Conservation (phyloP, 192 early-diverging fungal species). For the Backusella macrospora region DNA sequence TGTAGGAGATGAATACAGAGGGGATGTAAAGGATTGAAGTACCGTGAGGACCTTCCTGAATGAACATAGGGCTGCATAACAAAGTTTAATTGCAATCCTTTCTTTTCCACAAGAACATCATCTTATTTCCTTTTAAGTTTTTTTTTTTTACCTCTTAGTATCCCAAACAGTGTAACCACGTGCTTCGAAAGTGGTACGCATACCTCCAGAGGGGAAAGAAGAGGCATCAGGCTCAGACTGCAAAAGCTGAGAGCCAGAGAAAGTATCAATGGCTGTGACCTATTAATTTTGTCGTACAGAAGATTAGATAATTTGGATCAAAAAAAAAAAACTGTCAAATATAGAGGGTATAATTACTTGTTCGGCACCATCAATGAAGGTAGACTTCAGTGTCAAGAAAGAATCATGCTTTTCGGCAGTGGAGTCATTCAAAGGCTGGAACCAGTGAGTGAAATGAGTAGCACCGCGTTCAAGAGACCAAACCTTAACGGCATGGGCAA, state of each 20-base stretch:
- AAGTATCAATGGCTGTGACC: conserved; percentile 83
- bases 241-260: conserved; percentile 95
- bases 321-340: conserved; percentile 18
- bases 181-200: conserved; percentile 97
- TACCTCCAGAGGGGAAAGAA: conserved; percentile 97
- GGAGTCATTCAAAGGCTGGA: conserved; percentile 98
- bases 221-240: conserved; percentile 99
- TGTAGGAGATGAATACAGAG: conserved; percentile 98
- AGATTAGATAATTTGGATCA: conserved; percentile 21
- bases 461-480: conserved; percentile 98
- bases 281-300: conserved; percentile 16
- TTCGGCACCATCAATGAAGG: conserved; percentile 81
- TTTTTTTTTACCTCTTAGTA: conserved; percentile 58
- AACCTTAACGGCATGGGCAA: conserved; percentile 94
- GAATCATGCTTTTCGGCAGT: conserved; percentile 99
- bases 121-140: neutral
- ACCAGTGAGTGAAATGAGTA: conserved; percentile 99
- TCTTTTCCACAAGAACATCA: neutral
- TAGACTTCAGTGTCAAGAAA: conserved; percentile 88
- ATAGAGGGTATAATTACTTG: conserved; percentile 57
- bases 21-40: conserved; percentile 94
- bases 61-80: conserved; percentile 83
- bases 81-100: neutral
- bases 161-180: conserved; percentile 99
- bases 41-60: conserved; percentile 89